Conservation (phyloP, 2,329 filamentous ascomycete genomes). For the Dactylellina parvicollis region DNA sequence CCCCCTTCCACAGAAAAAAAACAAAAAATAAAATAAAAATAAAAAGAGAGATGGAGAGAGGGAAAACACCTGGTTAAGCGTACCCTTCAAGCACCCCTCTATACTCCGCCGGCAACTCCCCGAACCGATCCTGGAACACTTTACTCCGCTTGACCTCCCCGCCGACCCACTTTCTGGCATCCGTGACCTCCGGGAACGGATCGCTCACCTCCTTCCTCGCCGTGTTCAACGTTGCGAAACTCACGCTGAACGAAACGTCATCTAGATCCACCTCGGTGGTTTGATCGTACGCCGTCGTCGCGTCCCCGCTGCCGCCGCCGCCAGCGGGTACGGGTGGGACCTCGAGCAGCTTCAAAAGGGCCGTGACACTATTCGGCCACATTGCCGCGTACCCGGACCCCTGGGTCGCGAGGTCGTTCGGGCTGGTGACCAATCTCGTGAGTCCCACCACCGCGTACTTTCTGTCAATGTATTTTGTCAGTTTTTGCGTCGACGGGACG, state of each 20-base stretch:
- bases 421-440: slow-evolving; percentile 89
- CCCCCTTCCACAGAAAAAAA: neutral
- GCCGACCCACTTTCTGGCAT: slow-evolving; percentile 80
- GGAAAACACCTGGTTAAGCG: slow-evolving; percentile 6
- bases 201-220: slow-evolving; percentile 79
- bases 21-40: neutral
- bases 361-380: slow-evolving; percentile 89
- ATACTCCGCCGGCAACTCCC: slow-evolving; percentile 11
- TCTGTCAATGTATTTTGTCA: slow-evolving; percentile 86
- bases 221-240: slow-evolving; percentile 92
- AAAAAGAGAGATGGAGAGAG: neutral
- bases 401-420: slow-evolving; percentile 75
- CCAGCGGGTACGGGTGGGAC: slow-evolving; percentile 79
- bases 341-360: slow-evolving; percentile 86
- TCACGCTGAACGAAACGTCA: slow-evolving; percentile 92
- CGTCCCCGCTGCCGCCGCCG: slow-evolving; percentile 66
- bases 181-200: slow-evolving; percentile 86
- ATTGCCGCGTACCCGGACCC: slow-evolving; percentile 80
- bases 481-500: slow-evolving; percentile 85
- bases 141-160: slow-evolving; percentile 51
- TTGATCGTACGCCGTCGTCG: slow-evolving; percentile 64
- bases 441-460: slow-evolving; percentile 93
- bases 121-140: slow-evolving; percentile 15
- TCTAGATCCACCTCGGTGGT: slow-evolving; percentile 82
- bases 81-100: slow-evolving; percentile 40